Evolutionary conservation across 2,329 filamentous ascomycete genomes (phyloP).

Genomic region (Calonectria pteridis): DNA sequence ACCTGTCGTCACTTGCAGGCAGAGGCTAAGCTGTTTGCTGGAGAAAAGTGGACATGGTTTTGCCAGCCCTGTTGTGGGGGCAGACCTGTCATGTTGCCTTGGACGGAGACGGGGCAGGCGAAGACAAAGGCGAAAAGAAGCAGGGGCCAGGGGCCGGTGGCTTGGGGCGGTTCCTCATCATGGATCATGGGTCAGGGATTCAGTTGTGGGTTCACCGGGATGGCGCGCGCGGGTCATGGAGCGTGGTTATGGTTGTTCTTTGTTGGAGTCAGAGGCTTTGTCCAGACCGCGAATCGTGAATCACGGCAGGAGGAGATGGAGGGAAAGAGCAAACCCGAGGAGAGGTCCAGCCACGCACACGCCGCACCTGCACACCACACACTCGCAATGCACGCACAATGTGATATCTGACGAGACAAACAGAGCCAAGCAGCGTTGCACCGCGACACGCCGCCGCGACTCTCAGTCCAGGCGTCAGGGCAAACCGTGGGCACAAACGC

Average conservation of each 20-base stretch:
- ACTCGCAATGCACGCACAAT: neutral
- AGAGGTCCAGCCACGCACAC: neutral
- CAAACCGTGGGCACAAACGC: conserved; percentile 22
- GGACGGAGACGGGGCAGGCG: conserved; percentile 11
- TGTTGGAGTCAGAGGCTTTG: neutral
- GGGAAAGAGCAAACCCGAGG: neutral
- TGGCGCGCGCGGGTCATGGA: conserved; percentile 9
- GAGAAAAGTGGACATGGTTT: conserved; percentile 18
- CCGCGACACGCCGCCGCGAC: neutral
- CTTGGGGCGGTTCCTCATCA: conserved; percentile 14
- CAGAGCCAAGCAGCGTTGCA: neutral
- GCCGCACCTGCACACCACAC: neutral
- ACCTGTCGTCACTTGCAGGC: conserved; percentile 16
- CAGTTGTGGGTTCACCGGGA: conserved; percentile 22
- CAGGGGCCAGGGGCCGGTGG: conserved; percentile 8
- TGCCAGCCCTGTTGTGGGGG: conserved; percentile 26
- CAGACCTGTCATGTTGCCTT: conserved; percentile 13
- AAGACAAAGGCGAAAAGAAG: neutral
- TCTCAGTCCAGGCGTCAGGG: conserved; percentile 18
- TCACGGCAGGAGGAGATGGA: neutral
- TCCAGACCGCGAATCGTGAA: neutral
- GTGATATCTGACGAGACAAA: conserved; percentile 31
- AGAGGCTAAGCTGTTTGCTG: conserved; percentile 25
- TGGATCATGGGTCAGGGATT: conserved; percentile 24
- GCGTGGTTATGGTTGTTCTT: conserved; percentile 2